These are phyloP conservation scores for Crucihimalaya himalaica DNA, from an alignment of 345 rosid species.

Conservation along the genomic window DNA sequence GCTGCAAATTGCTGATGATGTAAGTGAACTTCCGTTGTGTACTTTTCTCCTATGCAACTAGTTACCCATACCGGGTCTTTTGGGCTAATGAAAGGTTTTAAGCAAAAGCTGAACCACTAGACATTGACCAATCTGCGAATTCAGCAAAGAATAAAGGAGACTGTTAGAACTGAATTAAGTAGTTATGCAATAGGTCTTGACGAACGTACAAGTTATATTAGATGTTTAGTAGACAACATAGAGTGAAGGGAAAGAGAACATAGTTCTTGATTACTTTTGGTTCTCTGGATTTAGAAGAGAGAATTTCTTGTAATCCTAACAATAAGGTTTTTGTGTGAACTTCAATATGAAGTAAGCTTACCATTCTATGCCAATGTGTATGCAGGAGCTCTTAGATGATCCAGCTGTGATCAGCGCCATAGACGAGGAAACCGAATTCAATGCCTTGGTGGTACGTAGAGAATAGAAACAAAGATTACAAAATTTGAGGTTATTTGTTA, in stretches of 20 bases:
- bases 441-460: constrained; percentile 82
- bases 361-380: not conserved
- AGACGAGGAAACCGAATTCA: constrained; percentile 91
- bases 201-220: not conserved
- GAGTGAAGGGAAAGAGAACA: not conserved
- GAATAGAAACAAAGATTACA: not conserved
- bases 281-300: not conserved
- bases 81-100: not conserved
- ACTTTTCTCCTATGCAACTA: not conserved
- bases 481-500: not conserved
- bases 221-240: not conserved
- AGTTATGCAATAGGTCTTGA: not conserved
- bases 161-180: not conserved
- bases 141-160: not conserved
- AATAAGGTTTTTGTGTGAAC: not conserved
- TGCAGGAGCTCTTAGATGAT: constrained; percentile 87
- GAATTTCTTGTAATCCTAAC: not conserved
- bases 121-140: not conserved
- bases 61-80: not conserved
- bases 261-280: not conserved
- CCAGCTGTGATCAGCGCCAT: constrained; percentile 70
- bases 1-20: constrained; percentile 90
- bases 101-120: constrained; percentile 6
- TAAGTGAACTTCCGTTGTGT: constrained; percentile 45
- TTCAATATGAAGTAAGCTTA: constrained; percentile 13